Conservation (phyloP, 768 basidiomycete genomes). For the Scleroderma bovista region DNA sequence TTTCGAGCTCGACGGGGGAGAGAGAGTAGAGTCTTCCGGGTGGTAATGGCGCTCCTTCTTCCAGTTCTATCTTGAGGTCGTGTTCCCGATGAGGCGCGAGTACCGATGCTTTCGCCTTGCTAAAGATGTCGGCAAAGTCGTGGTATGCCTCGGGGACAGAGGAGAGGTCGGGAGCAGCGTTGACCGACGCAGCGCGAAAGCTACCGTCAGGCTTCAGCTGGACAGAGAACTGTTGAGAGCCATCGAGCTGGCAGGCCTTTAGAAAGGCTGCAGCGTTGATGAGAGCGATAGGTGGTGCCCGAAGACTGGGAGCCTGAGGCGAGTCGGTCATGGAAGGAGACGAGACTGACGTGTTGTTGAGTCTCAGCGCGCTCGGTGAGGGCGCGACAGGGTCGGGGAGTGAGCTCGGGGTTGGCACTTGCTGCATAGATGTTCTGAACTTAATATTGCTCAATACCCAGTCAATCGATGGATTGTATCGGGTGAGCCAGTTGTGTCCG, state of each 20-base stretch:
- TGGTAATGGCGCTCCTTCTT: background rate
- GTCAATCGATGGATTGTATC: background rate
- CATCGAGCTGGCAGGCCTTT: background rate
- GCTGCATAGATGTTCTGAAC: background rate
- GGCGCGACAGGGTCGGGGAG: background rate
- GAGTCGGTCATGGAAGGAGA: background rate
- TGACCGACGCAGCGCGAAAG: too few species aligned
- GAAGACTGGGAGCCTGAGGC: background rate
- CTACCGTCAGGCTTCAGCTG: background rate
- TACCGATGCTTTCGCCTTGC: constrained; percentile 1
- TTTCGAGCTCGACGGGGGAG: constrained; percentile 22
- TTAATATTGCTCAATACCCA: background rate
- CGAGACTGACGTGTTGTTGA: background rate
- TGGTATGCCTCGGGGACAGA: constrained; percentile 4
- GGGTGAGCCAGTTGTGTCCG: background rate
- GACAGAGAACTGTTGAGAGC: background rate
- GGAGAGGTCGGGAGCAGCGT: background rate
- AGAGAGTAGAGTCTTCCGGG: background rate
- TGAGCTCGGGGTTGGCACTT: too few species aligned
- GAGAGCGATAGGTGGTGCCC: background rate
- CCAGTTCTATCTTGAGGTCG: background rate
- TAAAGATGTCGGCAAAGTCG: constrained; percentile 12
- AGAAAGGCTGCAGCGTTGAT: background rate
- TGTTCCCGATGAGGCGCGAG: background rate
- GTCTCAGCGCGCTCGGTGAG: too few species aligned